These are phyloP conservation scores for Posidonia australis DNA, from an alignment of 106 monocot genomes.

Conservation along the genomic window DNA sequence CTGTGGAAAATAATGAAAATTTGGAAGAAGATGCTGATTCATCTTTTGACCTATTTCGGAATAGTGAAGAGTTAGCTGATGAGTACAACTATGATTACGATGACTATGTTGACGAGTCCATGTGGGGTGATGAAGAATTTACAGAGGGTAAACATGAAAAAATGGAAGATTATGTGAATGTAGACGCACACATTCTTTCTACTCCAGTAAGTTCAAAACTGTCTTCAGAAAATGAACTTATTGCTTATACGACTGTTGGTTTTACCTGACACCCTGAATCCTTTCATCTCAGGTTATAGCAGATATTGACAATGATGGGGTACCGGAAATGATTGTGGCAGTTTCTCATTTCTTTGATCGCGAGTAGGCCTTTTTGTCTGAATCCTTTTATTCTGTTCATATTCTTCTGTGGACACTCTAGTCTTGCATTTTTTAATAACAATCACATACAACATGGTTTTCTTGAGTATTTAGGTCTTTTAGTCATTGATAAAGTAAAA, in stretches of 20 bases:
- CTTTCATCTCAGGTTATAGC: slow-evolving; percentile 70
- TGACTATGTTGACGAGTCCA: slow-evolving; percentile 81
- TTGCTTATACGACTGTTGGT: neutral
- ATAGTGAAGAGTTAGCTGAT: slow-evolving; percentile 64
- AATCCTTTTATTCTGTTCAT: neutral
- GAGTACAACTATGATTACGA: slow-evolving; percentile 98
- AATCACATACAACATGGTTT: neutral
- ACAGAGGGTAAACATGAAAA: slow-evolving; percentile 64
- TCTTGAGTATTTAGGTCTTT: too few relatives aligned
- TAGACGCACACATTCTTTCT: slow-evolving; percentile 91
- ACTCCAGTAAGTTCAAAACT: slow-evolving; percentile 63
- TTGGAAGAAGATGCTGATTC: slow-evolving; percentile 69
- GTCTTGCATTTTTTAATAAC: neutral
- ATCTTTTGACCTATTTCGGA: slow-evolving; percentile 87
- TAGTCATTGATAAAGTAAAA: too few relatives aligned
- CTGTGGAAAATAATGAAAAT: slow-evolving; percentile 52
- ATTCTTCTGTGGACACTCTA: neutral
- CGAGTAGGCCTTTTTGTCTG: slow-evolving; percentile 43
- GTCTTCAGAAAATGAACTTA: neutral
- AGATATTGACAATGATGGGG: slow-evolving; percentile 92
- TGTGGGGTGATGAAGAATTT: slow-evolving; percentile 99
- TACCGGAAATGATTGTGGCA: slow-evolving; percentile 92
- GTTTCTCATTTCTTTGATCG: slow-evolving; percentile 96
- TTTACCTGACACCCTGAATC: neutral
- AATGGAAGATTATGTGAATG: slow-evolving; percentile 75